Evolutionary conservation across 2,329 filamentous ascomycete genomes (phyloP), one percentile per base, ranked within the genome.

Genomic region (Aspergillus pseudonomiae): DNA sequence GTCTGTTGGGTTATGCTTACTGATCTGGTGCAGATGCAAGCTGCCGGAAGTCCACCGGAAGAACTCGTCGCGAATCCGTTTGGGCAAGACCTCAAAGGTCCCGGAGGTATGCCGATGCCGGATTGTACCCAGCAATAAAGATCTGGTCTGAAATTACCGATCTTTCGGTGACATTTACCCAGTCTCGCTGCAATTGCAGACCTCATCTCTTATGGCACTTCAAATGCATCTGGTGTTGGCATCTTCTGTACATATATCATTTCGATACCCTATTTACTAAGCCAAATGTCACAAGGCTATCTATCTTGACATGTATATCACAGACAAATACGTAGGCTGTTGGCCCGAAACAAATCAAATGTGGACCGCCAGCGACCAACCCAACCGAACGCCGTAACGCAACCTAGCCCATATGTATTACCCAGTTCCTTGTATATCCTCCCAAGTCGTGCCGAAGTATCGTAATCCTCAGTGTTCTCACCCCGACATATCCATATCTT

Each of bases 21-120:
- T 52, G 39, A 28, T 52, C 53, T 46, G 57, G 6, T 46, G 57
- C 73, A 97, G 94, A 99, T 99, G 95, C 95, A 99, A 94, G 90
- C 90, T 58, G 91, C 91, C 65, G 95, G 95, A 11, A 93, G 92
- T 24, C 95, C 95, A 52, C 95, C 95, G 0, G 85, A 92, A 43
- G 95, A 98, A 77, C 82, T 99, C 21, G 91, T 99, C 19, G 72
- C 78, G 21, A 80, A 79, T 53, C 80, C 80, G 6, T 74, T 80
- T 43, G 73, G 78, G 62, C 94, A 94, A 61, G 93, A 97, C 75
- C 91, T 96, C 87, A 89, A 89, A 61, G 91, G 91, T 57, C 82
- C 83, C 36, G 76, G 85, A 9, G 79, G 80, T 65, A 77, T 87
- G 59, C 84, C 88, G 56, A 77, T 87, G 59, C 84, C 88, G 56